A percentile compares a stretch with the other conserved stretches of the same genome.
Evolutionary conservation across 2,329 filamentous ascomycete species (phyloP).

Genomic region (Blastomyces percursus): DNA sequence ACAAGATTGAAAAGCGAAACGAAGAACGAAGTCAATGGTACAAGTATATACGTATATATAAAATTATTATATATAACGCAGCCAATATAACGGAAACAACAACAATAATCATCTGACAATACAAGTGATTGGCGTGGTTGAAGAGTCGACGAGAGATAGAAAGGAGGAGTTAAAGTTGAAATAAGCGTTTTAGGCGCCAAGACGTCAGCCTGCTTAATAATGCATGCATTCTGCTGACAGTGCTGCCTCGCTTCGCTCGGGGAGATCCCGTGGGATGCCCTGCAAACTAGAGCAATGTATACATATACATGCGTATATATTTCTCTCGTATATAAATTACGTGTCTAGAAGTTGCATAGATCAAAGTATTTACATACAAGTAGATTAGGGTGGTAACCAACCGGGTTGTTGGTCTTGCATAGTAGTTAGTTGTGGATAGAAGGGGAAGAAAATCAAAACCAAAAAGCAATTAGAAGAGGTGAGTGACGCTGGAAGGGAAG

Average conservation of each 20-base stretch:
- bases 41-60: background rate
- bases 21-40: background rate
- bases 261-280: too few relatives aligned
- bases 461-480: background rate
- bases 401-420: background rate
- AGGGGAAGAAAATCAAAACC: background rate
- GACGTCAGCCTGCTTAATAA: background rate
- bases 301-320: background rate
- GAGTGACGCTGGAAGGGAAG: background rate
- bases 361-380: background rate
- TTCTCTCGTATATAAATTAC: background rate
- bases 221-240: too few relatives aligned
- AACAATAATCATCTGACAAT: background rate
- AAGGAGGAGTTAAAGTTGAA: background rate
- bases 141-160: background rate
- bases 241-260: too few relatives aligned
- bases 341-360: background rate
- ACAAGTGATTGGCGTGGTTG: too few relatives aligned
- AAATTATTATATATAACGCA: background rate
- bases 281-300: too few relatives aligned
- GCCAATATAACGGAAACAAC: background rate
- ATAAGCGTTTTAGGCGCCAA: constrained; percentile 1
- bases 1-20: background rate
- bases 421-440: background rate
- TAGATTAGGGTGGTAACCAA: background rate